These are phyloP conservation scores for Avicennia marina DNA, from an alignment of 257 asterid species.

Conservation along the genomic window DNA sequence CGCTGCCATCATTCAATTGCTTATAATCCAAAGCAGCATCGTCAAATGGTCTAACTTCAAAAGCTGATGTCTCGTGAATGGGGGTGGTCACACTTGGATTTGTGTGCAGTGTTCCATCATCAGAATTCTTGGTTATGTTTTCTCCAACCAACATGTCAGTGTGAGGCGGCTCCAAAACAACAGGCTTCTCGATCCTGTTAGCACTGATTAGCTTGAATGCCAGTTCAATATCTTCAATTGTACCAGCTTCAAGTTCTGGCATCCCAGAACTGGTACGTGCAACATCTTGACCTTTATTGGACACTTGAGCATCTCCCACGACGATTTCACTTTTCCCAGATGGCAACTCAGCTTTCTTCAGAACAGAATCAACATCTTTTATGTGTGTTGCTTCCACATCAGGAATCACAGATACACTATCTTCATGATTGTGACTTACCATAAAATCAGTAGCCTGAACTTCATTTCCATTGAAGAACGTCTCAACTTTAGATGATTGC, in stretches of 20 bases:
- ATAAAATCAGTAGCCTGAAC: constrained; percentile 9
- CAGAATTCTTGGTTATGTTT: background rate
- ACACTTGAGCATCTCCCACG: constrained; percentile 6
- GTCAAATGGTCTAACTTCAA: constrained; percentile 28
- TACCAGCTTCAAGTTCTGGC: constrained; percentile 31
- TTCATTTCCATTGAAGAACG: constrained; percentile 11
- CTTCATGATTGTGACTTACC: too few relatives aligned
- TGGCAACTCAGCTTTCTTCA: constrained; percentile 22
- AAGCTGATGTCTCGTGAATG: constrained; percentile 22
- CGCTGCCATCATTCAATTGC: constrained; percentile 16
- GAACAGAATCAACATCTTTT: constrained; percentile 24
- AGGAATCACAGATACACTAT: constrained; percentile 20
- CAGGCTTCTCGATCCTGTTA: constrained; percentile 19
- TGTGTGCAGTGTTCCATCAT: background rate
- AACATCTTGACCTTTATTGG: constrained; percentile 16
- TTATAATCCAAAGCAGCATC: constrained; percentile 30
- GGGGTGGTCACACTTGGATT: constrained; percentile 15
- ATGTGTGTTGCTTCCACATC: constrained; percentile 24
- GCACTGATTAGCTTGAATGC: constrained; percentile 23
- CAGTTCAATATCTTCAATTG: constrained; percentile 20
- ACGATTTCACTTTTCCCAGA: constrained; percentile 13
- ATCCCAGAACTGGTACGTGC: constrained; percentile 4
- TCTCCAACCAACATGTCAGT: background rate
- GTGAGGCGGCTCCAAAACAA: constrained; percentile 19
- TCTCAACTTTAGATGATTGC: constrained; percentile 20